Conservation (phyloP, 225 moss, liverwort and hornwort species). For the Anthoceros angustus region DNA sequence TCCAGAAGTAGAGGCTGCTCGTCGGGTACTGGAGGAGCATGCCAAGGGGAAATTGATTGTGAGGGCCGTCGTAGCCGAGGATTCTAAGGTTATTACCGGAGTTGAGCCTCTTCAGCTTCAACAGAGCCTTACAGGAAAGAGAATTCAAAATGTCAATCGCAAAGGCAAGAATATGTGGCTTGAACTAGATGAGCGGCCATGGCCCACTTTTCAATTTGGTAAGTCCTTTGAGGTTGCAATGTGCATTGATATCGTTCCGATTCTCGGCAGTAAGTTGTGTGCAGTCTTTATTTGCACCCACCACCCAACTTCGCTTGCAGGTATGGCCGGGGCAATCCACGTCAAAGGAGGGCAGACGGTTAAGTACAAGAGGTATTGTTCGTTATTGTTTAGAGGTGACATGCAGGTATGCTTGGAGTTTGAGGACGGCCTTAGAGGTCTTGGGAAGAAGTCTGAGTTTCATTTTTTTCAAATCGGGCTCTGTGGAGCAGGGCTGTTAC, state of each 20-base stretch:
- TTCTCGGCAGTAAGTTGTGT: neutral
- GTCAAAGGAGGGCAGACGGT: constrained; percentile 42
- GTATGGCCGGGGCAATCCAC: constrained; percentile 48
- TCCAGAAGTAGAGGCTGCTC: constrained; percentile 58
- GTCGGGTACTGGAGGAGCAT: constrained; percentile 38
- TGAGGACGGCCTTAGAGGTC: neutral
- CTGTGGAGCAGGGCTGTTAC: constrained; percentile 9
- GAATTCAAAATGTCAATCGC: constrained; percentile 32
- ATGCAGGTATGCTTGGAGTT: neutral
- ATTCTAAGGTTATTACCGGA: constrained; percentile 39
- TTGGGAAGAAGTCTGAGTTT: neutral
- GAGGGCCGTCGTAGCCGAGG: constrained; percentile 29
- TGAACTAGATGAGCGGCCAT: constrained; percentile 37
- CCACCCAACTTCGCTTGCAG: constrained; percentile 12
- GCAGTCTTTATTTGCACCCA: constrained; percentile 5
- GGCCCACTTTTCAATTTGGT: constrained; percentile 65
- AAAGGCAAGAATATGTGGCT: constrained; percentile 64
- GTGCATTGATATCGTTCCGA: neutral
- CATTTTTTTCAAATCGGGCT: neutral
- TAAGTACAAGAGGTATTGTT: constrained; percentile 31
- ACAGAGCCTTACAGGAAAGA: constrained; percentile 37
- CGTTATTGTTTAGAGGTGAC: neutral
- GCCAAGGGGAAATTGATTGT: constrained; percentile 36
- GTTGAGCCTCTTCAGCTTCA: constrained; percentile 26
- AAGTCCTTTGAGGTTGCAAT: neutral